Base-by-base conservation (phyloP, 805 yeast species). In the Candida mattraensis region DNA sequence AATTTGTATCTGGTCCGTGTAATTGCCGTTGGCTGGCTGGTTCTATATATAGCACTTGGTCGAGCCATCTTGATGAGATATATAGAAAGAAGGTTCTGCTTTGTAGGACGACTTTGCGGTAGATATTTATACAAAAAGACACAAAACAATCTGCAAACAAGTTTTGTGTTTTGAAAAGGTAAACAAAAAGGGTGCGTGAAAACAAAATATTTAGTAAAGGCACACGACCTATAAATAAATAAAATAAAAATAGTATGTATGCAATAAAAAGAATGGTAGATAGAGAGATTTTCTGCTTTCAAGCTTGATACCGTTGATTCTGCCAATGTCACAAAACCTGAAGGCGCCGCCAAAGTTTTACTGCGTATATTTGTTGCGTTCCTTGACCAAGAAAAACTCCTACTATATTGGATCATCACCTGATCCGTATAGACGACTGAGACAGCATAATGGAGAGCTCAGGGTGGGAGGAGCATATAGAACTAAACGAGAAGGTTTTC, bases 381-480 rank as follows among this genome's bases (percentile, higher is more conserved):
- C 91, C 0, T 50, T 70, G 3, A 69, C 75, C 8, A 76, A 74
- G 45, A 74, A 76, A 15, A 64, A 64, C 25, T 73, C 83, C 7
- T 79, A 80, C 49, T 86, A 86, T 51, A 74, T 86, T 4, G 95
- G 95, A 0, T 85, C 94, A 1, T 83, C 94, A 0, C 91, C 93
- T 1, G 74, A 84, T 50, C 94, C 94, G 0, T 53, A 63, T 3
- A 50, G 73, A 45, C 58, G 95, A 31, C 64, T 87, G 3, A 55
- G 87, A 24, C 95, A 86, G 48, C 95, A 86, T 54, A 86, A 86
- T 61, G 94, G 95, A 3, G 76, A 71, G 3, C 53, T 81, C 10
- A 48, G 57, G 14, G 58, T 54, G 3, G 85, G 85, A 1, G 93
- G 94, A 3, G 95, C 95, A 0, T 78, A 66, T 50, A 57, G 76